Evolutionary conservation across 139 green algal species (phyloP), one percentile per base, ranked within the genome.

Genomic region (Volvox africanus): DNA sequence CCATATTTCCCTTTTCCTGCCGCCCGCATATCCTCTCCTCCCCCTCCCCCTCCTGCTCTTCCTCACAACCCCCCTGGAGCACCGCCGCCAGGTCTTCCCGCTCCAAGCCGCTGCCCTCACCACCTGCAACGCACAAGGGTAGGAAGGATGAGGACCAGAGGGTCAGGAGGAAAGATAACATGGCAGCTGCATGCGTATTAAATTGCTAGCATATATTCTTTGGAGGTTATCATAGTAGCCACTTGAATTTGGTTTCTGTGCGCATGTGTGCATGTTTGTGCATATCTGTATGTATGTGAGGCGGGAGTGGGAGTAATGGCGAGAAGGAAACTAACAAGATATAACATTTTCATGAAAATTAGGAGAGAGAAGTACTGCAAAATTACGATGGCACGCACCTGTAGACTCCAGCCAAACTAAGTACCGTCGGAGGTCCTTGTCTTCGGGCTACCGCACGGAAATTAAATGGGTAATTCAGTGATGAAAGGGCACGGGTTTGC

Each of bases 361-460:
- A n/a, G n/a, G n/a, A n/a, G n/a, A n/a, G n/a, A n/a, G n/a, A n/a
- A n/a, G n/a, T n/a, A n/a, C n/a, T n/a, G n/a, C n/a, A n/a, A n/a
- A n/a, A n/a, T n/a, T n/a, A n/a, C n/a, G n/a, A n/a, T n/a, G 12
- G 22, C 28, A 86, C 21, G 18, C 96, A 35, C 89, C 94, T 17
- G 95, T 98, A 1, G 77, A 73, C n/a, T 91, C 65, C 82, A 99
- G 91, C 93, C 93, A 99, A 1, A 93, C 68, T 0, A 88, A 85
- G 91, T 98, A 98, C 18, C 87, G 80, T 28, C 44, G 93, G 12
- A 98, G 92, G 92, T 97, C 95, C 88, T 98, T 97, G 91, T 98
- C 96, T 12, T 94, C 90, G 0, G 96, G 95, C n/a, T 86, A 26
- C 73, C 44, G 86, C 35, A 65, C 32, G 75, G 78, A 13, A 84